Evolutionary conservation across 176 grass and related monocot genomes (phyloP).

Genomic region (Areca catechu): DNA sequence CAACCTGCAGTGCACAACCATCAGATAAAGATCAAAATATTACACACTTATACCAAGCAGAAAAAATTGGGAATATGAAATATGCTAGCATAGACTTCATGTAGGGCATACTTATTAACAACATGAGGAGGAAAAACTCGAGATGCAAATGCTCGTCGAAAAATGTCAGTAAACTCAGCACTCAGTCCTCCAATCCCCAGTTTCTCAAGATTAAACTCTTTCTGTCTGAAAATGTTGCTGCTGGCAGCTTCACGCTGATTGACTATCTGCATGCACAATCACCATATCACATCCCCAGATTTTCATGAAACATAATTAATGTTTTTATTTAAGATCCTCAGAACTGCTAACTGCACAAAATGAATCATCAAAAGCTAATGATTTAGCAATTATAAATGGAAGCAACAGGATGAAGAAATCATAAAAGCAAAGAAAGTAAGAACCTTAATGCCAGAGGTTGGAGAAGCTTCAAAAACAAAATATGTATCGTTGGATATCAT

Average conservation of each 20-base stretch:
- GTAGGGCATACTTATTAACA: slow-evolving; percentile 43
- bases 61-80: too few relatives aligned
- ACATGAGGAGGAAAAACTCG: slow-evolving; percentile 84
- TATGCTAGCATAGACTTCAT: too few relatives aligned
- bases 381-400: too few relatives aligned
- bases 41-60: too few relatives aligned
- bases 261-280: slow-evolving; percentile 46
- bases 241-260: slow-evolving; percentile 95
- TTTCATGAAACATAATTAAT: neutral
- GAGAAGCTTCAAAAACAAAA: slow-evolving; percentile 83
- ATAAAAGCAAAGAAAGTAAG: slow-evolving; percentile 10
- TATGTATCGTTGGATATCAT: slow-evolving; percentile 75
- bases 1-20: slow-evolving; percentile 44
- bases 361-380: too few relatives aligned
- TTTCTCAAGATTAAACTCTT: slow-evolving; percentile 94
- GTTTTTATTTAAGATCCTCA: neutral
- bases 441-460: slow-evolving; percentile 98
- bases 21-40: slow-evolving; percentile 7
- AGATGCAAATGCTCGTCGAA: slow-evolving; percentile 97
- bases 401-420: too few relatives aligned
- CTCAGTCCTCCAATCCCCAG: slow-evolving; percentile 89
- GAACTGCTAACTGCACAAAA: too few relatives aligned
- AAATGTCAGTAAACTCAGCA: slow-evolving; percentile 90
- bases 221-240: slow-evolving; percentile 98
- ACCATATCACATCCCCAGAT: slow-evolving; percentile 2